Base-by-base conservation (phyloP, 768 basidiomycete genomes). In the Sporobolomyces pararoseus region DNA sequence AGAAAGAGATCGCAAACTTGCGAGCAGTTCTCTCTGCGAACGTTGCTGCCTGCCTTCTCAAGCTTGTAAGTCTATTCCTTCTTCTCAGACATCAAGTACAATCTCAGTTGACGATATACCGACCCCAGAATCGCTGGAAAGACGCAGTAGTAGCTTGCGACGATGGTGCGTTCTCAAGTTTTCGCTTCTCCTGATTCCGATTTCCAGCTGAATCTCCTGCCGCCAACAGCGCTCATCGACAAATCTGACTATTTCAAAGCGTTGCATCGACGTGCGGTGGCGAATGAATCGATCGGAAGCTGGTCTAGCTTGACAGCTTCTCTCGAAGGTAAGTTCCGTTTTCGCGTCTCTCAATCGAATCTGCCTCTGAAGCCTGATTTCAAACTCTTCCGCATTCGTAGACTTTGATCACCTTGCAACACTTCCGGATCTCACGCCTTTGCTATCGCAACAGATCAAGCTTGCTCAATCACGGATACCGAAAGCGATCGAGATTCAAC, bases 221-320 rank as follows among this genome's bases (percentile, higher is more conserved):
- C 21, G 34, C 7, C n/a, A 52, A 44, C 76, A 93, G 92, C 93
- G 31, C 82, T 99, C n/a, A 79, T 83, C 37, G 90, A 97, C 75
- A 89, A 96, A 75, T 88, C 92, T 16, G 78, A 80, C 27, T 95
- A 98, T 77, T 79, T 88, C 73, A 97, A 95, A 80, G 94, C 89
- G 1, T 81, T 96, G 9, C 90, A 91, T 77, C 82, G 96, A 74
- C 86, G 96, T n/a, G 93, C 93, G 17, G 77, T 84, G 27, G 90
- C 89, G 10, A 95, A 92, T 77, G 91, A 93, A 70, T 81, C 83
- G 50, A 80, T 98, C 32, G 82, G 83, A 68, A 86, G 88, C 14
- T 98, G 94, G 94, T 84, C 89, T 12, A 87, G 89, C 10, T 83
- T 98, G 13, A 83, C 85, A 10, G 82, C 87, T 31, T 90, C 90